phyloP scores from a whole-genome alignment of 306 rosid species.

The Casuarina glauca region DNA sequence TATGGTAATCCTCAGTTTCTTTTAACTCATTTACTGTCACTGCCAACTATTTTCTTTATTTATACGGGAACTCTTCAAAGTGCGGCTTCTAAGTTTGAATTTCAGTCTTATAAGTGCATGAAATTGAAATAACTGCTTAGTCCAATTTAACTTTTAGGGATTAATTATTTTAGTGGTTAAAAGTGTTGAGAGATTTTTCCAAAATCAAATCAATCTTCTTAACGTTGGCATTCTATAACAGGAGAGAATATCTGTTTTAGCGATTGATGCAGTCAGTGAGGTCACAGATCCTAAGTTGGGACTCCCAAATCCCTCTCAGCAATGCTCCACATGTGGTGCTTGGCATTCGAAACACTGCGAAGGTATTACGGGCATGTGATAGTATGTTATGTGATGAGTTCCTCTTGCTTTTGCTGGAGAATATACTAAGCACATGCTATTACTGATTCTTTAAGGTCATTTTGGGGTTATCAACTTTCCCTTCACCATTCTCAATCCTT shows the following conservation, averaged over 20 bases:
- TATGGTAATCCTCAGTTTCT: background rate
- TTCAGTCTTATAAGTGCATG: background rate
- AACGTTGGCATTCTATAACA: conserved; percentile 39
- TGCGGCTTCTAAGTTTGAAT: background rate
- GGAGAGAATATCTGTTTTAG: conserved; percentile 57
- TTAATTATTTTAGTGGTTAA: too few species aligned
- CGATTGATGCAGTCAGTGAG: conserved; percentile 57
- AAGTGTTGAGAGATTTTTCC: background rate
- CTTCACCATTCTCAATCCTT: conserved; percentile 66
- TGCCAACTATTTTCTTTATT: background rate
- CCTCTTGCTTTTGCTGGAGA: conserved; percentile 18
- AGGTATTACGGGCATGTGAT: conserved; percentile 47
- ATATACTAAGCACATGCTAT: conserved; percentile 31
- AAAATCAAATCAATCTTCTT: background rate
- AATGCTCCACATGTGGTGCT: conserved; percentile 83
- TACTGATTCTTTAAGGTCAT: conserved; percentile 68
- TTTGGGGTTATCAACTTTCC: conserved; percentile 79
- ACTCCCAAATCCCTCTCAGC: conserved; percentile 68
- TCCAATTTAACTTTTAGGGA: too few species aligned
- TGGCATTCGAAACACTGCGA: conserved; percentile 52
- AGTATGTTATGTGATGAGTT: conserved; percentile 21
- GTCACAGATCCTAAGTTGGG: conserved; percentile 82
- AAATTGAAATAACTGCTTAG: background rate
- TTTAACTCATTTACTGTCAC: background rate
- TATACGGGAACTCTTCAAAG: background rate